Percentiles rank a stretch among this genome's conserved stretches.
phyloP scores from a whole-genome alignment of 139 green algal genomes.

The Chlorella ohadii region DNA sequence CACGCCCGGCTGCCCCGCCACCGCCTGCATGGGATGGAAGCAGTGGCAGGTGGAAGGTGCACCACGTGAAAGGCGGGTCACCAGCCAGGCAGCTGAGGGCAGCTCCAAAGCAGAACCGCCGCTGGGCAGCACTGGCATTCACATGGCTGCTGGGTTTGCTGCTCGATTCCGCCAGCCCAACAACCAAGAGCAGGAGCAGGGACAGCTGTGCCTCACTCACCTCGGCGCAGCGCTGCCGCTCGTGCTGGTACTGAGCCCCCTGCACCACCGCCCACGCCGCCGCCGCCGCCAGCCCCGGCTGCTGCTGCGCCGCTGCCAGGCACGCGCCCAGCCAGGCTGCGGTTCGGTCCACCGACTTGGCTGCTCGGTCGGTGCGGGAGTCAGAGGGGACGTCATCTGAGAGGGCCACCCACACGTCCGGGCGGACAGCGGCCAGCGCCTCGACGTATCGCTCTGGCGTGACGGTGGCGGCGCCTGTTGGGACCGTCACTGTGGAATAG shows the following conservation, averaged over 20 bases:
- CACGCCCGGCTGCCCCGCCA: slow-evolving; percentile 1
- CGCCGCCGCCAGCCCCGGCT: slow-evolving; percentile 18
- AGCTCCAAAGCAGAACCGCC: too few species aligned
- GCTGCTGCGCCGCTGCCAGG: slow-evolving; percentile 32
- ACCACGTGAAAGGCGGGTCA: too few species aligned
- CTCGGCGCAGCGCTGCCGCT: slow-evolving; percentile 50
- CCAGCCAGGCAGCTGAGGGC: too few species aligned
- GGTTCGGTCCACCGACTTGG: slow-evolving; percentile 43
- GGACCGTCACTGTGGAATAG: slow-evolving; percentile 34
- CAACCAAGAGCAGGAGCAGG: background rate
- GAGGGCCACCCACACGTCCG: slow-evolving; percentile 69
- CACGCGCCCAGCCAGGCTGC: slow-evolving; percentile 64
- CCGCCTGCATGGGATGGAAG: slow-evolving; percentile 18
- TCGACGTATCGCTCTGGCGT: slow-evolving; percentile 62
- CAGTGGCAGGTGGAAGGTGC: too few species aligned
- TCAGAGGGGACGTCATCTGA: slow-evolving; percentile 67
- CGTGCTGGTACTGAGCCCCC: slow-evolving; percentile 39
- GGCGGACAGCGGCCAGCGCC: slow-evolving; percentile 54
- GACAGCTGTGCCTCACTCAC: too few species aligned
- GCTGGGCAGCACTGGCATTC: background rate
- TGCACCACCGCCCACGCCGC: slow-evolving; percentile 21
- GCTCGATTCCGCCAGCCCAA: background rate
- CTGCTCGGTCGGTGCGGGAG: slow-evolving; percentile 17
- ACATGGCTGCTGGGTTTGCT: background rate
- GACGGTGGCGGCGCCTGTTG: slow-evolving; percentile 45